Evolutionary conservation across 768 basidiomycete species (phyloP).

Genomic region (Ramaria sp.): DNA sequence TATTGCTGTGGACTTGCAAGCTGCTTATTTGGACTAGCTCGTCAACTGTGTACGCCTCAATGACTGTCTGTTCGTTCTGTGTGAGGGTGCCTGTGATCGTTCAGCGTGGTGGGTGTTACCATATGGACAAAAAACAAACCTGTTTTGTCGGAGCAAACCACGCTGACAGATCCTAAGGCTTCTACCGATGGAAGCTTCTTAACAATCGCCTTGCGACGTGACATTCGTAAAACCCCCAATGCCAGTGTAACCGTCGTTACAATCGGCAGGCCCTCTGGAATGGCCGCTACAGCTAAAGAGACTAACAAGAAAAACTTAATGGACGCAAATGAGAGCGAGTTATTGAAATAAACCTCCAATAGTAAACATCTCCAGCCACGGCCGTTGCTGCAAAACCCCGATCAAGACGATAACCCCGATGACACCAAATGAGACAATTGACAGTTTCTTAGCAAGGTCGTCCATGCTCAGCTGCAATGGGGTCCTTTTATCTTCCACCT

Average conservation of each 20-base stretch:
- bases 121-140: constrained; percentile 31
- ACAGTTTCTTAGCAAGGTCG: constrained; percentile 87
- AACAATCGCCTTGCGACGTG: constrained; percentile 89
- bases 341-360: constrained; percentile 67
- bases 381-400: constrained; percentile 72
- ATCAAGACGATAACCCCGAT: constrained; percentile 91
- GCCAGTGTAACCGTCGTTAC: constrained; percentile 97
- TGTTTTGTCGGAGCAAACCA: constrained; percentile 97
- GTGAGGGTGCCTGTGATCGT: constrained; percentile 61
- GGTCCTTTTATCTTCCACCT: constrained; percentile 82
- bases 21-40: constrained; percentile 60
- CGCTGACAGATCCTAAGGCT: constrained; percentile 87
- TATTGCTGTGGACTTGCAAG: constrained; percentile 10
- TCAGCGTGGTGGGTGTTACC: neutral
- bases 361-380: constrained; percentile 98
- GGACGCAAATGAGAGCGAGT: constrained; percentile 9
- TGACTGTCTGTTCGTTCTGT: constrained; percentile 93
- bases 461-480: constrained; percentile 94
- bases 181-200: constrained; percentile 96
- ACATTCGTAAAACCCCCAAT: constrained; percentile 88
- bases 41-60: constrained; percentile 79
- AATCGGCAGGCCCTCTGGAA: constrained; percentile 93
- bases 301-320: constrained; percentile 39
- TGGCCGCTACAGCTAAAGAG: constrained; percentile 95
- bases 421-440: constrained; percentile 82